phyloP scores from a whole-genome alignment of 2,329 filamentous ascomycete species.

The Cladophialophora psammophila region DNA sequence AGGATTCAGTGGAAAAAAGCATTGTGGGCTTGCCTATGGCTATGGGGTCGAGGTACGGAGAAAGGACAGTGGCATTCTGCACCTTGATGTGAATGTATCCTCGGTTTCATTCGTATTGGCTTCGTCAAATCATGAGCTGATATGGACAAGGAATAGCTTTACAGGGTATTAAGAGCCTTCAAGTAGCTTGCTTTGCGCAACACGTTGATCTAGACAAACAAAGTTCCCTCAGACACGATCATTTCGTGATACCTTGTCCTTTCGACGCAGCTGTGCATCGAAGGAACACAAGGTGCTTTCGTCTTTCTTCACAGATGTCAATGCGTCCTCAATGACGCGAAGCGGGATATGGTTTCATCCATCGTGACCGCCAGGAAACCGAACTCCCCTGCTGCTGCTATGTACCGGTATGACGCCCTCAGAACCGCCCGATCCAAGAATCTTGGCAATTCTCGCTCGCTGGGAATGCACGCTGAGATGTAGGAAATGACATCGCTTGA shows the following conservation, averaged over 20 bases:
- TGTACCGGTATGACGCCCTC: not conserved
- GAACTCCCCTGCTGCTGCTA: not conserved
- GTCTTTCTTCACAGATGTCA: not conserved
- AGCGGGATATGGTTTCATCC: conserved; percentile 1
- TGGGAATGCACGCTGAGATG: not conserved
- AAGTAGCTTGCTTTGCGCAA: not conserved
- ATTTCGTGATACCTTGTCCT: not conserved
- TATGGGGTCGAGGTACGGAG: not conserved
- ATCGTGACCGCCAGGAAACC: not conserved
- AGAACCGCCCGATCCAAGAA: not conserved
- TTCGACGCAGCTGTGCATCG: not conserved
- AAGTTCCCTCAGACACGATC: not conserved
- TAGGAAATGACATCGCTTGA: not conserved
- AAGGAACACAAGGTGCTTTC: not conserved
- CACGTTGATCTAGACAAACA: not conserved
- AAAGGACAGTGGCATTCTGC: not conserved
- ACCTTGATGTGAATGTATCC: not conserved
- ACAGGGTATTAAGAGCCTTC: conserved; percentile 7
- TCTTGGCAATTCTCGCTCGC: not conserved
- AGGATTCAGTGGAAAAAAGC: not conserved
- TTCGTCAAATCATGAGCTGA: conserved; percentile 6
- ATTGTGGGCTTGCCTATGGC: not conserved
- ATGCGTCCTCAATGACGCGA: not conserved
- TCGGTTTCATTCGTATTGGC: not conserved
- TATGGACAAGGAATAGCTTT: not conserved